Evolutionary conservation across 1,139 yeast species (phyloP).

Genomic region (Diutina sp.): DNA sequence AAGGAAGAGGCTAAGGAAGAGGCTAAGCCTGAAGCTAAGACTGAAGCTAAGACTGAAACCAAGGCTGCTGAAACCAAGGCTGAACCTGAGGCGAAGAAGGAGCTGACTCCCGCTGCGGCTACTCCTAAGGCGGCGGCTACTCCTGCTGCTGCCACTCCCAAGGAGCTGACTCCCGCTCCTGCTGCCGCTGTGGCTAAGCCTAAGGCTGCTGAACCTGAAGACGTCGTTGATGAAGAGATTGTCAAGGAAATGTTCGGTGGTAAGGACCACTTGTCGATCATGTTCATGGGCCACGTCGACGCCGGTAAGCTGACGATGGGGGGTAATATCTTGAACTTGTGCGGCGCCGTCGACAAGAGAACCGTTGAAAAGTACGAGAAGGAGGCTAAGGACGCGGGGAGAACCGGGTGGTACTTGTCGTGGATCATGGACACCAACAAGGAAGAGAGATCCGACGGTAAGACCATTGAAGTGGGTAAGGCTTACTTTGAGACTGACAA

Average conservation of each 20-base stretch:
- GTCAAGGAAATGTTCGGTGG: slow-evolving; percentile 92
- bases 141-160: slow-evolving; percentile 4
- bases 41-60: slow-evolving; percentile 10
- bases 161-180: slow-evolving; percentile 12
- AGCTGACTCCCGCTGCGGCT: background rate
- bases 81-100: slow-evolving; percentile 3
- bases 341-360: slow-evolving; percentile 97
- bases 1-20: slow-evolving; percentile 5
- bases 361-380: slow-evolving; percentile 97
- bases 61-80: background rate
- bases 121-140: background rate
- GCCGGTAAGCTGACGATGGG: slow-evolving; percentile 99
- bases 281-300: slow-evolving; percentile 99
- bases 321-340: slow-evolving; percentile 83
- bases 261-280: slow-evolving; percentile 90
- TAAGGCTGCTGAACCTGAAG: slow-evolving; percentile 48
- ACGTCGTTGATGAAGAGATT: slow-evolving; percentile 75
- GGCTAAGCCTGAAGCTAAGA: slow-evolving; percentile 11
- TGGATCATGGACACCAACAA: slow-evolving; percentile 99
- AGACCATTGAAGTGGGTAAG: slow-evolving; percentile 97
- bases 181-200: background rate
- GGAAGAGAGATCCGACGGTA: slow-evolving; percentile 97
- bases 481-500: slow-evolving; percentile 95
- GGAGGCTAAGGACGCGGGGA: slow-evolving; percentile 98
- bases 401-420: slow-evolving; percentile 98